Evolutionary conservation across 1,139 yeast genomes (phyloP), one percentile per base, ranked within the genome.

Genomic region (Kluyveromyces sp.): DNA sequence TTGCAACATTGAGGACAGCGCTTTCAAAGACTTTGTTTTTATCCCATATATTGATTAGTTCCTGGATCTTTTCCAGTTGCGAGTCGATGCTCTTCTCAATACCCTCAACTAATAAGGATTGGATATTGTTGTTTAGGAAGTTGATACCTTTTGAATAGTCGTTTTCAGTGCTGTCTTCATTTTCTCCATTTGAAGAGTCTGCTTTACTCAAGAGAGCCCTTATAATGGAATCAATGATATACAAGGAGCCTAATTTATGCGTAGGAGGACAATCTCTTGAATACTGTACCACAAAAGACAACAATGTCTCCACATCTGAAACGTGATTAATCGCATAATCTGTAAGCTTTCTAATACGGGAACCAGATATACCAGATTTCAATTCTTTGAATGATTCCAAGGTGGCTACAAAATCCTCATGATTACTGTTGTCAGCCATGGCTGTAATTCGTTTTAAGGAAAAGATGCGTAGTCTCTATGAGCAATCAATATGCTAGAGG

Each of bases 361-460:
- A 80, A 35, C 97, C 97, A 30, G 96, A 88, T 46, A 92, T 94
- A 48, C 98, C 97, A 22, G 96, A 81, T 66, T 86, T 87, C 52
- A 86, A 71, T 18, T 78, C 71, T 49, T 82, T 76, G 51, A 89
- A 73, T 61, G 89, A 94, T 55, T 78, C 80, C 57, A 89, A 71
- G 48, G 82, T 74, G 49, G 71, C 66, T 64, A 82, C 84, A 65
- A 86, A 85, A 55, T 80, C 80, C 62, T 80, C 81, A 55, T 50
- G 55, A 43, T 49, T 52, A 42, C 48, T 46, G 38, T 43, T 31
- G 12, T 45, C 30, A 33, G 41, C 47, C 36, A 33, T 33, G 26
- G 17, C 13, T 19, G 25, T 4, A 7, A 40, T 36, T 30, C n/a
- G 39, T 26, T 43, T 42, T 36, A 16, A 26, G 20, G 30, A 3